Evolutionary conservation across 2,329 filamentous ascomycete genomes (phyloP), one percentile per base, ranked within the genome.

Genomic region (Clathrospora elynae): DNA sequence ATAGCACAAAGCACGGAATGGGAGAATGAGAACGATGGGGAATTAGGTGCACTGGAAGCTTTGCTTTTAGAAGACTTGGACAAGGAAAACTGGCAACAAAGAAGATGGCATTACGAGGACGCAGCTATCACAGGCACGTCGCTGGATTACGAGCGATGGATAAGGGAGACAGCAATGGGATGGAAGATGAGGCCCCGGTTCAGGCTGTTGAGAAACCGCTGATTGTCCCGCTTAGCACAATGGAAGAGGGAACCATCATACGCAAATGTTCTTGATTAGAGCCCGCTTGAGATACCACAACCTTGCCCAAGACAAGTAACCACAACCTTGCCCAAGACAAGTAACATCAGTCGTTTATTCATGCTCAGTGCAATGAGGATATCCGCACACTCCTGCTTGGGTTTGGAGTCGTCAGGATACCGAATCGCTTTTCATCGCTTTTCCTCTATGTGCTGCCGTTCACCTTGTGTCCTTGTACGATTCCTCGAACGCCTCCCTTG

Each of bases 401-500:
- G n/a, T n/a, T n/a, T n/a, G n/a, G n/a, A n/a, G n/a, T n/a, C n/a
- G n/a, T n/a, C n/a, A n/a, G n/a, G n/a, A n/a, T n/a, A n/a, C n/a
- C n/a, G n/a, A n/a, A n/a, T n/a, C n/a, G n/a, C n/a, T n/a, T n/a
- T n/a, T n/a, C n/a, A n/a, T n/a, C n/a, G n/a, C n/a, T n/a, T n/a
- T n/a, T n/a, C 13, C 29, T 31, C 23, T 55, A 69, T 13, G 62
- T 53, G 42, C 62, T 67, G 7, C 66, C 64, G 35, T 68, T 68
- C 29, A 44, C 56, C 42, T 61, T 64, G n/a, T 35, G 26, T 16
- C 57, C 63, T 28, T 60, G 55, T 14, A 69, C 37, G 22, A 62
- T 55, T 11, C 67, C 67, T 24, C 67, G 47, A 8, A 70, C 59
- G 40, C 90, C 91, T 29, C 87, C 87, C 78, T 95, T 92, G 47